These are phyloP conservation scores for Furcasterigmium furcatum DNA, from an alignment of 2,329 filamentous ascomycete genomes.

Conservation along the genomic window DNA sequence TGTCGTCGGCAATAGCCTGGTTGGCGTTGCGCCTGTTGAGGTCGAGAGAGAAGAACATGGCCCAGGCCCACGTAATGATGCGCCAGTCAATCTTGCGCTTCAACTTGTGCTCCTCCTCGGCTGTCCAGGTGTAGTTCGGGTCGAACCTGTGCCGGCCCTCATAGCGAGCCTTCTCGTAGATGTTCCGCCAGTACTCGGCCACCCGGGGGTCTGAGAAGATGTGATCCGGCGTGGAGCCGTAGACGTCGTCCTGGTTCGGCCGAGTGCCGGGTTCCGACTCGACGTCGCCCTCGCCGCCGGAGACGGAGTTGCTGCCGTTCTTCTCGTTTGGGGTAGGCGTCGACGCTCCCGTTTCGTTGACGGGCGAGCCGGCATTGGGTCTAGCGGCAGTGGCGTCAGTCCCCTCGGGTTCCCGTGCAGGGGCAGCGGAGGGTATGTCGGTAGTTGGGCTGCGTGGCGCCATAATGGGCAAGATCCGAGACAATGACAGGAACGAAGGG, in stretches of 20 bases:
- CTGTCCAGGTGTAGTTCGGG: constrained; percentile 29
- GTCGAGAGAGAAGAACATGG: constrained; percentile 44
- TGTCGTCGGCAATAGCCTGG: constrained; percentile 46
- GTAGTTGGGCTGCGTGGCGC: too few species aligned
- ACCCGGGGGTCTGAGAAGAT: constrained; percentile 46
- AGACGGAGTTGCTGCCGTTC: too few species aligned
- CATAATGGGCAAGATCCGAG: too few species aligned
- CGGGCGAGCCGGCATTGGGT: too few species aligned
- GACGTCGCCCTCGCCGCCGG: too few species aligned
- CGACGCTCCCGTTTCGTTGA: too few species aligned
- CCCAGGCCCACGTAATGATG: constrained; percentile 47
- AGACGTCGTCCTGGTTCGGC: neutral
- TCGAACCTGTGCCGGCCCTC: constrained; percentile 35
- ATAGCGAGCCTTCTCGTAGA: constrained; percentile 53
- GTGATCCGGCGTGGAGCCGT: constrained; percentile 18
- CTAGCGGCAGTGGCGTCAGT: too few species aligned
- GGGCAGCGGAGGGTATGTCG: too few species aligned
- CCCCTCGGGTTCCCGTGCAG: too few species aligned
- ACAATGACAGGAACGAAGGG: too few species aligned
- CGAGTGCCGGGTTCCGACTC: too few species aligned
- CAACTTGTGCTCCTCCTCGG: constrained; percentile 25
- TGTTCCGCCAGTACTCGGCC: constrained; percentile 45
- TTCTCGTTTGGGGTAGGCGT: too few species aligned
- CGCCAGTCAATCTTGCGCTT: constrained; percentile 43
- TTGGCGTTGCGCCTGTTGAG: constrained; percentile 42